These are phyloP conservation scores for Didymella lethalis DNA, from an alignment of 2,329 filamentous ascomycete species.

Conservation along the genomic window DNA sequence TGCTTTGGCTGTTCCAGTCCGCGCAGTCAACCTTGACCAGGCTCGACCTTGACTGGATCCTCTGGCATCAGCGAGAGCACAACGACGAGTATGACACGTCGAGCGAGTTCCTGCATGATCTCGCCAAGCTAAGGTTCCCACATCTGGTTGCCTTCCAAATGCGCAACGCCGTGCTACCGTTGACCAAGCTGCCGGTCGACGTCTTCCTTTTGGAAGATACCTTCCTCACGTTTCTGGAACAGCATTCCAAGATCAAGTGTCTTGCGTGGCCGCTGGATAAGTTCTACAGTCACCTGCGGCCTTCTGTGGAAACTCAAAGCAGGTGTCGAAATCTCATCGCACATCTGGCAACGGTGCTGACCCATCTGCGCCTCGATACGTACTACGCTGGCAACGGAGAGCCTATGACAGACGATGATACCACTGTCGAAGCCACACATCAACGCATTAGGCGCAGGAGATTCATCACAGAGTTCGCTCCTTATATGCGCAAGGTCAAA, in stretches of 20 bases:
- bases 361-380: slow-evolving; percentile 55
- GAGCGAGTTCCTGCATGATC: slow-evolving; percentile 27
- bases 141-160: slow-evolving; percentile 56
- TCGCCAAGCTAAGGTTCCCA: slow-evolving; percentile 53
- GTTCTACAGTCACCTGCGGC: slow-evolving; percentile 51
- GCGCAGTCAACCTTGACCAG: slow-evolving; percentile 43
- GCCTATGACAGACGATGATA: slow-evolving; percentile 40
- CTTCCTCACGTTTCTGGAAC: slow-evolving; percentile 55
- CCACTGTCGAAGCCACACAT: slow-evolving; percentile 24
- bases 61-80: slow-evolving; percentile 39
- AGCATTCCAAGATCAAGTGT: slow-evolving; percentile 54
- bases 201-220: slow-evolving; percentile 50
- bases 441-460: slow-evolving; percentile 42
- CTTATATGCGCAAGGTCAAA: slow-evolving; percentile 53
- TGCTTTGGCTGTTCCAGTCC: slow-evolving; percentile 30
- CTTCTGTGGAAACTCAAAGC: slow-evolving; percentile 33
- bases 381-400: slow-evolving; percentile 43
- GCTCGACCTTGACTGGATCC: slow-evolving; percentile 48
- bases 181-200: slow-evolving; percentile 47
- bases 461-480: slow-evolving; percentile 55
- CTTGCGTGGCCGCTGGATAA: slow-evolving; percentile 57
- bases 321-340: slow-evolving; percentile 46
- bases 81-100: slow-evolving; percentile 23
- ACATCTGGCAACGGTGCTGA: slow-evolving; percentile 51
- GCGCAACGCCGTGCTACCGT: slow-evolving; percentile 53